Conservation (phyloP, 2,329 filamentous ascomycete species). For the Penicillium fuscoglaucum region DNA sequence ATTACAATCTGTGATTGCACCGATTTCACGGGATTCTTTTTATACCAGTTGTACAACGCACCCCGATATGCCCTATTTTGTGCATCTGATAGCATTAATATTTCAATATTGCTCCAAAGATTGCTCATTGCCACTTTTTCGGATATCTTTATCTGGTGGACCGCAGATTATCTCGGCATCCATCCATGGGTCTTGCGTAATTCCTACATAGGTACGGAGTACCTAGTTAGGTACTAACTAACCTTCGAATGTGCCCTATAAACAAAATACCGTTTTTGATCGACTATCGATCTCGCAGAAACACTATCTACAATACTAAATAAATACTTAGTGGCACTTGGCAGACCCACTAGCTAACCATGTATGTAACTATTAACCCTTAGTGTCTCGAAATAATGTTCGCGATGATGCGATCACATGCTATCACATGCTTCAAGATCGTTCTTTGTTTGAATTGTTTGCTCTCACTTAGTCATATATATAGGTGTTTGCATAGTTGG, state of each 20-base stretch:
- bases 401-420: not conserved
- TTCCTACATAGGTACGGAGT: not conserved
- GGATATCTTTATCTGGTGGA: not conserved
- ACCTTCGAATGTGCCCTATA: not conserved
- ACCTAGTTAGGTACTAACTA: too few species aligned
- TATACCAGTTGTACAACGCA: not conserved
- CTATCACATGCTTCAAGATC: not conserved
- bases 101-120: not conserved
- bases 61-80: not conserved
- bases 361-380: not conserved
- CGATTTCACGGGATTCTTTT: not conserved
- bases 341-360: not conserved
- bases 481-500: not conserved
- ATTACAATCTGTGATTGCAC: not conserved
- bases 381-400: not conserved
- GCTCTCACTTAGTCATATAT: too few species aligned
- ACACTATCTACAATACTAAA: not conserved
- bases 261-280: not conserved
- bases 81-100: not conserved
- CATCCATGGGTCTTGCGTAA: not conserved
- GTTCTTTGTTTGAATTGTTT: not conserved
- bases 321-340: not conserved
- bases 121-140: not conserved
- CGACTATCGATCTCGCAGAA: not conserved
- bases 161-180: not conserved